phyloP scores from a whole-genome alignment of 208 protist species.

The Tritrichomonas musculus region DNA sequence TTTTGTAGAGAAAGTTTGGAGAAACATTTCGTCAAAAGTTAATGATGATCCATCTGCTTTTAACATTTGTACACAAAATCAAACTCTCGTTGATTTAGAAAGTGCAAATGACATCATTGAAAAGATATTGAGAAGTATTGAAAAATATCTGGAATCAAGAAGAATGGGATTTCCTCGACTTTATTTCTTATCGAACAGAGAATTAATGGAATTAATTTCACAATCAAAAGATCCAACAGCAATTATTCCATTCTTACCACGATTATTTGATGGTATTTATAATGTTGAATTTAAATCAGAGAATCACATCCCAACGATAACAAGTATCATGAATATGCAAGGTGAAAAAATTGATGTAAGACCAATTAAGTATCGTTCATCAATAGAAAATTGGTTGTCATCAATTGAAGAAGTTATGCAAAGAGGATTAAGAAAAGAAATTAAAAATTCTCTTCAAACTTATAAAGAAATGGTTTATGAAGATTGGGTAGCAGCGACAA shows the following conservation, averaged over 20 bases:
- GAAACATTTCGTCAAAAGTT: slow-evolving; percentile 42
- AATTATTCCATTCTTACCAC: slow-evolving; percentile 54
- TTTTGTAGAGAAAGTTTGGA: slow-evolving; percentile 50
- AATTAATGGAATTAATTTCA: slow-evolving; percentile 90
- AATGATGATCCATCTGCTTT: neutral
- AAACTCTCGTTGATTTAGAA: neutral
- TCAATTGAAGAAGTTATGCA: slow-evolving; percentile 67
- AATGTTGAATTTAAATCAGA: slow-evolving; percentile 35
- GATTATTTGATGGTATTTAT: slow-evolving; percentile 50
- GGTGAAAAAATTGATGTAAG: slow-evolving; percentile 81
- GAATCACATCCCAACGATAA: slow-evolving; percentile 16
- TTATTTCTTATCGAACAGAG: slow-evolving; percentile 66
- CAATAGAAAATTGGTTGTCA: slow-evolving; percentile 88
- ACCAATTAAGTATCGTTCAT: slow-evolving; percentile 72
- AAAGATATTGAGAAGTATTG: slow-evolving; percentile 85
- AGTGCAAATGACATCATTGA: slow-evolving; percentile 69
- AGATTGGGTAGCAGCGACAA: slow-evolving; percentile 77
- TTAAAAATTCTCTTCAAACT: neutral
- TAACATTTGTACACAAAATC: neutral
- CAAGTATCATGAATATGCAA: slow-evolving; percentile 79
- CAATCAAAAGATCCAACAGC: slow-evolving; percentile 52
- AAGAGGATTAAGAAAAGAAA: neutral
- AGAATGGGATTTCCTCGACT: slow-evolving; percentile 55
- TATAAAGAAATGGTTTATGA: slow-evolving; percentile 55
- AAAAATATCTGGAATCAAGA: slow-evolving; percentile 72